Conservation (phyloP, 2,329 filamentous ascomycete species). For the Cercospora janseana region DNA sequence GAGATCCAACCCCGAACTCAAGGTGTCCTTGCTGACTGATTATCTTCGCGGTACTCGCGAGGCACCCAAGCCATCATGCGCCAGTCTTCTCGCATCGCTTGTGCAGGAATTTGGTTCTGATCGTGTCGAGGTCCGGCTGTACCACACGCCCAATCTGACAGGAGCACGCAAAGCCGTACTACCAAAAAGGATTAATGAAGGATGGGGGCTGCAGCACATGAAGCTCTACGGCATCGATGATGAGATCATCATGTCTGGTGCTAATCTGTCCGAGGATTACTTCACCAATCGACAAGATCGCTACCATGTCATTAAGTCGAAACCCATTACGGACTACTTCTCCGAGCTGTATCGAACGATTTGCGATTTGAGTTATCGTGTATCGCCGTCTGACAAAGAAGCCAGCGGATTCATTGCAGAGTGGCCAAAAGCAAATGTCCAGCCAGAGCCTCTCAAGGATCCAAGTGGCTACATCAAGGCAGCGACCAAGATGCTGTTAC, state of each 20-base stretch:
- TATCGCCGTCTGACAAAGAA: conserved; percentile 58
- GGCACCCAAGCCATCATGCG: conserved; percentile 79
- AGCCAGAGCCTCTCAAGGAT: conserved; percentile 70
- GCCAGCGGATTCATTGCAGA: conserved; percentile 54
- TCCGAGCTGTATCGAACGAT: conserved; percentile 72
- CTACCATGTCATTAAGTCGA: conserved; percentile 85
- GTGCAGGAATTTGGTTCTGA: conserved; percentile 77
- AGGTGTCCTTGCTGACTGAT: conserved; percentile 87
- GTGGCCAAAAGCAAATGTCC: conserved; percentile 75
- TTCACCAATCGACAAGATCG: conserved; percentile 94
- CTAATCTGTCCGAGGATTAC: conserved; percentile 89
- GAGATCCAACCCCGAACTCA: conserved; percentile 68
- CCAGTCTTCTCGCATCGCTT: conserved; percentile 82
- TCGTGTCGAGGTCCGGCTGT: conserved; percentile 92
- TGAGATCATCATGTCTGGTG: conserved; percentile 91
- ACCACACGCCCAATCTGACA: conserved; percentile 93
- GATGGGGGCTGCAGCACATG: conserved; percentile 98
- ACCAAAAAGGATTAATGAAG: conserved; percentile 90
- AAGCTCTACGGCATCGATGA: conserved; percentile 96
- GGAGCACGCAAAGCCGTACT: conserved; percentile 80
- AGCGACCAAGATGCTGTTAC: conserved; percentile 65
- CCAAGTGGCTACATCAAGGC: conserved; percentile 67
- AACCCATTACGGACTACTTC: conserved; percentile 79
- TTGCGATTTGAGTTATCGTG: conserved; percentile 75
- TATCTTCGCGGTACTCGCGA: conserved; percentile 88